Evolutionary conservation across 108 stramenopile species (phyloP).

Genomic region (Epipyxis sp.): DNA sequence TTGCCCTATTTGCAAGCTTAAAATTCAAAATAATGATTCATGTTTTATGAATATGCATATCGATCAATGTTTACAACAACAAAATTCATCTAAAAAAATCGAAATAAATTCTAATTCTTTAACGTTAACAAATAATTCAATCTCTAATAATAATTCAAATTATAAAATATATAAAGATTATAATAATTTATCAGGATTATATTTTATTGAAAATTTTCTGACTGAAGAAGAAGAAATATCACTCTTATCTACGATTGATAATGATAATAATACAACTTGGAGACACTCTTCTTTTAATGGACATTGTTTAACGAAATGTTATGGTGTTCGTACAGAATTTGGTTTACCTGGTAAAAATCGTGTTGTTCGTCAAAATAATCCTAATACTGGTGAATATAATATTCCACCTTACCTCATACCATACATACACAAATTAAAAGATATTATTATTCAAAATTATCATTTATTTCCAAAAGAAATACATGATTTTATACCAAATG

Average conservation of each 20-base stretch:
- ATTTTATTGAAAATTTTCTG: background rate
- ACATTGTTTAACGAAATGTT: background rate
- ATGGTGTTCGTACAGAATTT: background rate
- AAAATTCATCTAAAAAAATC: no score
- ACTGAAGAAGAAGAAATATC: background rate
- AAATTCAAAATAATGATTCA: no score
- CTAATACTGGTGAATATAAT: background rate
- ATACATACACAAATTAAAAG: background rate
- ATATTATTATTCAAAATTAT: background rate
- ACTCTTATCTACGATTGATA: background rate
- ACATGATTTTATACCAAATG: background rate
- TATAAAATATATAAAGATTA: no score
- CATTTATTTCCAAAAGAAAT: background rate
- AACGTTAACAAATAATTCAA: no score
- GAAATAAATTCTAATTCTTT: no score
- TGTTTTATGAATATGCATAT: no score
- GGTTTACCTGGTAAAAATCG: background rate
- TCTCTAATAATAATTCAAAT: no score
- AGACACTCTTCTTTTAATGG: background rate
- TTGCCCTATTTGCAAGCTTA: no score
- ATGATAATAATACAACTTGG: background rate
- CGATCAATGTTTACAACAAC: no score
- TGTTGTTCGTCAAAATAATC: background rate
- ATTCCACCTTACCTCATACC: background rate
- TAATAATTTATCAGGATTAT: background rate